Conservation (phyloP, 148 eudicot species). For the Polygonum maritimum region DNA sequence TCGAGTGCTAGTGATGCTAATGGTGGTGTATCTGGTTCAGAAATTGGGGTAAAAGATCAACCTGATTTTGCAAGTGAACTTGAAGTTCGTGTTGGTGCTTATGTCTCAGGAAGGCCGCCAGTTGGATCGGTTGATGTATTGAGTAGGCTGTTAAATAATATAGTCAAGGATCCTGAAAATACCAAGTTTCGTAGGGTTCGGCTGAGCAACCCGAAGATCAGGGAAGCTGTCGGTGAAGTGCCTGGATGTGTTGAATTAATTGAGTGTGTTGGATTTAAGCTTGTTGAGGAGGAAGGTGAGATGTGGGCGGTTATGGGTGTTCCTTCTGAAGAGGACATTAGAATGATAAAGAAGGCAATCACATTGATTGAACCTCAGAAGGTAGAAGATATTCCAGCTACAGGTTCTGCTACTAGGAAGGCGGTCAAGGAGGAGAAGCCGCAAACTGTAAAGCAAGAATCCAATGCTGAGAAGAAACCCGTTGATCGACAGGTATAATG, state of each 20-base stretch:
- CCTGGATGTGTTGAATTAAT: slow-evolving; percentile 72
- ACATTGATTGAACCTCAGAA: slow-evolving; percentile 37
- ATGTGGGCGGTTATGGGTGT: slow-evolving; percentile 85
- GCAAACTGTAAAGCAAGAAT: slow-evolving; percentile 18
- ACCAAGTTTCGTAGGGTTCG: slow-evolving; percentile 75
- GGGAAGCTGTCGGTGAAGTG: slow-evolving; percentile 76
- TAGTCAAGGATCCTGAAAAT: slow-evolving; percentile 73
- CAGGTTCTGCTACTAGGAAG: slow-evolving; percentile 26
- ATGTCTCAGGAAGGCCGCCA: slow-evolving; percentile 70
- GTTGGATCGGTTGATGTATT: slow-evolving; percentile 60
- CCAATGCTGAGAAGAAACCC: slow-evolving; percentile 20
- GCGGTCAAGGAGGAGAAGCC: slow-evolving; percentile 37
- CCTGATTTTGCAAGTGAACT: slow-evolving; percentile 19
- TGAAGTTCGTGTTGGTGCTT: slow-evolving; percentile 50
- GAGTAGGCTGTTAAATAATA: slow-evolving; percentile 52
- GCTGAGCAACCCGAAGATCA: slow-evolving; percentile 78
- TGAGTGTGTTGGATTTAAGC: slow-evolving; percentile 70
- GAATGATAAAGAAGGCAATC: slow-evolving; percentile 31
- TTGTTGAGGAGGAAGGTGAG: slow-evolving; percentile 76
- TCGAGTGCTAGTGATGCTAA: slow-evolving; percentile 16
- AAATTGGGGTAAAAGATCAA: slow-evolving; percentile 12
- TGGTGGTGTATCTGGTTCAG: slow-evolving; percentile 14
- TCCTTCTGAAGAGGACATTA: slow-evolving; percentile 41
- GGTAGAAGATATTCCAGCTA: slow-evolving; percentile 16
- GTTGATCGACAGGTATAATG: slow-evolving; percentile 59